Percentiles rank a stretch among this genome's conserved stretches.
These are phyloP conservation scores for Zasmidium angulare DNA, from an alignment of 2,329 filamentous ascomycete genomes.

Conservation along the genomic window DNA sequence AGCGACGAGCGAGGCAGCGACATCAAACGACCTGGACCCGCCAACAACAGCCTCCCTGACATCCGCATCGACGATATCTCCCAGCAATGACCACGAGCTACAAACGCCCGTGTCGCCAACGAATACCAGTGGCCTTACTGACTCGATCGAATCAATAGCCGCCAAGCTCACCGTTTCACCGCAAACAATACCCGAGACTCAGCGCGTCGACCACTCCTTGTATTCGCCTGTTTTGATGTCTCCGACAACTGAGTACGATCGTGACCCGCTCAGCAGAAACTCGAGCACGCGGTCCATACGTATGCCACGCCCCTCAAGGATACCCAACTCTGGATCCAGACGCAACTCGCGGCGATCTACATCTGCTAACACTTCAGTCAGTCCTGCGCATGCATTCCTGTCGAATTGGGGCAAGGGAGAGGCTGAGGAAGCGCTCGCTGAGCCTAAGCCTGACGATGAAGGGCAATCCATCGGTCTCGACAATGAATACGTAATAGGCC, in stretches of 20 bases:
- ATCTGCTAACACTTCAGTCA: conserved; percentile 30
- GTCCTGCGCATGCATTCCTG: conserved; percentile 35
- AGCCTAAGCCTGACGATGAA: conserved; percentile 62
- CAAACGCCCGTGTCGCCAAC: conserved; percentile 26
- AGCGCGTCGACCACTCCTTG: conserved; percentile 26
- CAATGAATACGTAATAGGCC: conserved; percentile 65
- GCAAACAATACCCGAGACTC: conserved; percentile 33
- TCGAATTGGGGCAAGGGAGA: conserved; percentile 27
- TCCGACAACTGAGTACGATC: conserved; percentile 22
- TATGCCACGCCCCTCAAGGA: conserved; percentile 20
- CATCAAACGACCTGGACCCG: conserved; percentile 23
- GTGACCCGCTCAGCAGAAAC: conserved; percentile 30
- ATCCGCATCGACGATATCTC: conserved; percentile 35
- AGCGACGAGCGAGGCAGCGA: conserved; percentile 16
- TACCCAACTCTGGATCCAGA: conserved; percentile 21
- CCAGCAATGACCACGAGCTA: conserved; percentile 18
- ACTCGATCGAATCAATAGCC: conserved; percentile 32
- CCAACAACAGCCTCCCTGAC: conserved; percentile 29
- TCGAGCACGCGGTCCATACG: conserved; percentile 31
- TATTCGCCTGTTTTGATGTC: conserved; percentile 25
- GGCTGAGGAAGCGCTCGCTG: conserved; percentile 25
- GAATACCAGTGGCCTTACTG: conserved; percentile 22
- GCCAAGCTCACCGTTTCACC: conserved; percentile 30
- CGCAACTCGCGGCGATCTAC: conserved; percentile 30
- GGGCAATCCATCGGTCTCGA: conserved; percentile 63